Evolutionary conservation across 495 filamentous ascomycete species (phyloP).

Genomic region (Lepraria neglecta): DNA sequence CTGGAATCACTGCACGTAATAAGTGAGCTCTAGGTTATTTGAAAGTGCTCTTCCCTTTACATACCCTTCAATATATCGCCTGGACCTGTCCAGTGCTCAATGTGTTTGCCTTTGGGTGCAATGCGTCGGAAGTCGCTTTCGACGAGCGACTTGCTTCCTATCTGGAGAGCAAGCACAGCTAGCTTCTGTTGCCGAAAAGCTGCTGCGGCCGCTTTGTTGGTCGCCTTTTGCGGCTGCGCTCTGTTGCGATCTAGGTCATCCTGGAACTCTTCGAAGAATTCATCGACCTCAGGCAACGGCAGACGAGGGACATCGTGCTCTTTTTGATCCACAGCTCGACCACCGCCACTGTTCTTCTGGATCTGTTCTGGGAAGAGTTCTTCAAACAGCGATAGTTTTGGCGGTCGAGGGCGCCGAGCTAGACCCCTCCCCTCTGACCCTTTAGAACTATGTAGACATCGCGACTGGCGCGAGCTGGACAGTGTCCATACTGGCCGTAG

Average conservation of each 20-base stretch:
- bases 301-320: constrained; percentile 29
- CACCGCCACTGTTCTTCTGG: background rate
- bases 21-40: background rate
- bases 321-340: background rate
- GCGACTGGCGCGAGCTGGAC: constrained; percentile 6
- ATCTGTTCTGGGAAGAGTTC: constrained; percentile 52
- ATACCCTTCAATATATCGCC: constrained; percentile 43
- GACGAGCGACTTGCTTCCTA: constrained; percentile 47
- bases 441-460: constrained; percentile 1
- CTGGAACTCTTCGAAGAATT: background rate
- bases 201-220: constrained; percentile 18
- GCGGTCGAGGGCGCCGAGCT: constrained; percentile 4
- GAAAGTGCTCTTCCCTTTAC: background rate
- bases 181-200: constrained; percentile 23
- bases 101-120: constrained; percentile 51
- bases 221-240: background rate
- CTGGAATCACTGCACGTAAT: constrained; percentile 39
- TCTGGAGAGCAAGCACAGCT: constrained; percentile 44
- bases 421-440: background rate
- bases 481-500: background rate
- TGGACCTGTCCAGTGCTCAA: constrained; percentile 52
- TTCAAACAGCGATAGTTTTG: constrained; percentile 43
- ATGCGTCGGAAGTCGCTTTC: constrained; percentile 61
- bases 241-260: constrained; percentile 7
- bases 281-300: constrained; percentile 25